phyloP scores from a whole-genome alignment of 129 eudicot species.

The Helianthus tuberosus region DNA sequence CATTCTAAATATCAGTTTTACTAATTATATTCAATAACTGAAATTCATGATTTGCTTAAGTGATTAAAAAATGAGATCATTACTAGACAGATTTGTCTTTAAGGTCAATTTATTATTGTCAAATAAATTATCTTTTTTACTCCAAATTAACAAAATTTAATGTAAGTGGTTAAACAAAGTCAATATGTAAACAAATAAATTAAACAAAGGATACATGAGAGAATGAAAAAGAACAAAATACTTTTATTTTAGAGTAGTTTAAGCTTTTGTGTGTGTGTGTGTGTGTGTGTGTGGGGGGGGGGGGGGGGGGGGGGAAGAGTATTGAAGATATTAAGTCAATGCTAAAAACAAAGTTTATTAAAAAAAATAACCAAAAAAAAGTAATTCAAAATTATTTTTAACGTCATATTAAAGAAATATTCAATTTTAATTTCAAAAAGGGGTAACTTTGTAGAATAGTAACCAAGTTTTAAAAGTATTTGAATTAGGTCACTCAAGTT shows the following conservation, averaged over 20 bases:
- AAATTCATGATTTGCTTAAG: neutral
- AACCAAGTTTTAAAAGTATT: too few relatives aligned
- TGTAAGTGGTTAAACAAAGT: neutral
- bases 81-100: neutral
- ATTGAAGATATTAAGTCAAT: neutral
- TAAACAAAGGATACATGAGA: slow-evolving; percentile 6
- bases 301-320: neutral
- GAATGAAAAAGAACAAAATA: neutral
- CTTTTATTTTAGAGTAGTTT: neutral
- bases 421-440: too few relatives aligned
- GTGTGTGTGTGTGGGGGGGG: too few relatives aligned
- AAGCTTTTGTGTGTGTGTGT: neutral
- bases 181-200: neutral
- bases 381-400: neutral
- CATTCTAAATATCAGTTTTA: neutral
- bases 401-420: neutral
- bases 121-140: neutral
- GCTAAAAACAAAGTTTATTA: neutral
- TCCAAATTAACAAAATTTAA: neutral
- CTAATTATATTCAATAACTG: neutral
- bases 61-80: neutral
- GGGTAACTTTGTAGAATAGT: too few relatives aligned
- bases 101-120: neutral
- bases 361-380: neutral
- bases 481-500: too few relatives aligned